phyloP scores from a whole-genome alignment of 2,329 filamentous ascomycete genomes.

The Cyphellophora attinorum region DNA sequence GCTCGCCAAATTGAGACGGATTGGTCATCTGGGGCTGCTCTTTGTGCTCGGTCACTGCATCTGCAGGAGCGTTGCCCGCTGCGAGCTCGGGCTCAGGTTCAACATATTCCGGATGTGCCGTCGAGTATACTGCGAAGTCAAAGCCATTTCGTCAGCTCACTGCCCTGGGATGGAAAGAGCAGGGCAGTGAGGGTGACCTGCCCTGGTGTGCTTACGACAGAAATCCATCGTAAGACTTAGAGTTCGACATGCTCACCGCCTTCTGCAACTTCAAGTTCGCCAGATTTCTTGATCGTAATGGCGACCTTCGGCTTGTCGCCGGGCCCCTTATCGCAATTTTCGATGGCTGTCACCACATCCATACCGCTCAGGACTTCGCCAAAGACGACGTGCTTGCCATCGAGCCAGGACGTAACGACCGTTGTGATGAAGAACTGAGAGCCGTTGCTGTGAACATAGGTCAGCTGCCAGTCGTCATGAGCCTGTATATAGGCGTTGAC shows the following conservation, averaged over 20 bases:
- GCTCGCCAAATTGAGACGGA: slow-evolving; percentile 4
- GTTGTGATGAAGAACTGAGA: slow-evolving; percentile 62
- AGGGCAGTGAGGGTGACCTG: too few species aligned
- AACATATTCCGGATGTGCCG: slow-evolving; percentile 14
- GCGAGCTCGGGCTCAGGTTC: slow-evolving; percentile 7
- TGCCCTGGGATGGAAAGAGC: neutral
- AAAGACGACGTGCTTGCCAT: slow-evolving; percentile 58
- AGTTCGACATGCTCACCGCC: slow-evolving; percentile 62
- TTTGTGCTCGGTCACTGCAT: slow-evolving; percentile 2
- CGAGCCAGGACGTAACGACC: slow-evolving; percentile 51
- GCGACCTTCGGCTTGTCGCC: slow-evolving; percentile 48
- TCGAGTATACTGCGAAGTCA: slow-evolving; percentile 8
- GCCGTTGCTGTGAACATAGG: too few species aligned
- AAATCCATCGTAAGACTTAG: too few species aligned
- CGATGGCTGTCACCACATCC: slow-evolving; percentile 56
- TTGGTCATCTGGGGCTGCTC: neutral
- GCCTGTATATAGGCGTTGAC: too few species aligned
- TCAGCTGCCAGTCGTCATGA: too few species aligned
- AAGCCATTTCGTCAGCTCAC: slow-evolving; percentile 1
- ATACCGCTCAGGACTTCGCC: slow-evolving; percentile 61
- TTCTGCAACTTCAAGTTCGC: slow-evolving; percentile 50
- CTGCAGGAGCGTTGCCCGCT: slow-evolving; percentile 1
- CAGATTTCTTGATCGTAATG: slow-evolving; percentile 58
- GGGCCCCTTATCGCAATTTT: slow-evolving; percentile 49
- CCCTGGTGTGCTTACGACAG: too few species aligned